Base-by-base conservation (phyloP, 176 grass and related monocot species). In the Cocos nucifera region DNA sequence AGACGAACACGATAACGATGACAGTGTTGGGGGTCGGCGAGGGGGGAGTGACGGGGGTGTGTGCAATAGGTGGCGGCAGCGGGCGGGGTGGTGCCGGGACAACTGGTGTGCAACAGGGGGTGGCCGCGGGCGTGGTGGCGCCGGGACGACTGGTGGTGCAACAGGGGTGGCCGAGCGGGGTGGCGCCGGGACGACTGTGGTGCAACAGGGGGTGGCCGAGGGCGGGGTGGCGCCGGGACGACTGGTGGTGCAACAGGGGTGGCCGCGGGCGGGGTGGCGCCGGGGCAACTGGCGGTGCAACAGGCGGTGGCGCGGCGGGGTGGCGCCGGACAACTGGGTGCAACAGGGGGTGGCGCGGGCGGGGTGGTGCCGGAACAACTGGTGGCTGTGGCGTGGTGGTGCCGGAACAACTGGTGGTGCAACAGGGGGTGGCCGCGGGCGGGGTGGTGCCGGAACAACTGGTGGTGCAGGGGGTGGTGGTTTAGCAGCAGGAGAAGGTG, bases 1-100 rank as follows among this genome's bases (percentile, higher is more conserved):
- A 50, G 62, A 17, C 20, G 12, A 64, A 64, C 4, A 65, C 48
- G 19, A 65, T 39, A 21, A 64, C 51, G 35, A 64, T 51, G 20
- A 49, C 44, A 17, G 44, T 64, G 62, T 50, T 4, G 7, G 62
- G 62, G 14, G 39, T 3, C 10, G 62, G 62, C 15, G 35, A 39
- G 21, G 61, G 35, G 62, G 62, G 4, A 22, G 39, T 23, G 17
- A 64, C 23, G 48, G 19, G 3, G 35, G 35, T 12, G 35, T n/a
- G 32, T 9, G 6, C 7, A 9, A 12, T 1, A 49, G 62, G 62
- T 0, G 62, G 62, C 16, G 62, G 5, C 4, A 7, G 61, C 5
- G 3, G 61, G 61, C 18, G 61, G 61, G n/a, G n/a, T n/a, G n/a
- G n/a, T n/a, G n/a, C n/a, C n/a, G 18, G 61, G 0, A 12, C 35